Evolutionary conservation across 106 monocot genomes (phyloP), one percentile per base, ranked within the genome.

Genomic region (Dendrobium chrysotoxum): DNA sequence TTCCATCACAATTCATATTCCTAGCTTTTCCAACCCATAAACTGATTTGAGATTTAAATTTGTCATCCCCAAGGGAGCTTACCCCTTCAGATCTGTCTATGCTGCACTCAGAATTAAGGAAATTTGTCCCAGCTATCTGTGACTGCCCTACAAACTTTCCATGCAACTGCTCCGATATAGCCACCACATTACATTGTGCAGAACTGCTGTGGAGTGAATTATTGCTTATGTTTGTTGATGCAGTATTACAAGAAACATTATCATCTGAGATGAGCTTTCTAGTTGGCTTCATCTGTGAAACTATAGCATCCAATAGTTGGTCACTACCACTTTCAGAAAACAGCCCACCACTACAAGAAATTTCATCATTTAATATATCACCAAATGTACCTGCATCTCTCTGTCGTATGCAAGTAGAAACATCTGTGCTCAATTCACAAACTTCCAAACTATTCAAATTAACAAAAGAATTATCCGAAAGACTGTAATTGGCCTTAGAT

Each of bases 271-370:
- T 82, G n/a, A 86, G 81, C 79, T 86, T 91, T n/a, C 75, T 40
- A 78, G 65, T 35, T 53, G 85, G 47, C 54, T 81, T 86, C 75
- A 94, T 66, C 67, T 88, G 92, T 54, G 89, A 90, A 77, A 98
- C 84, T 46, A 98, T 84, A 77, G 94, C 98, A 89, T 94, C 94
- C 85, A 98, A 79, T 76, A 98, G 80, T 75, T 98, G 92, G 71
- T 98, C 98, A 28, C 78, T 85, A 15, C 82, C 77, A n/a, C 81
- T 58, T 73, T 87, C 84, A 6, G 81, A 78, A 65, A 95, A 87
- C 17, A 87, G 75, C 40, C 84, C 91, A 67, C 68, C 68, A 30
- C 66, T 78, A 82, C 76, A 81, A 53, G 78, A 77, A 50, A 86
- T 57, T 67, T 82, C 81, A 75, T 83, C 82, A 72, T 84, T 74